These are phyloP conservation scores for Sugiyamaella pinicola DNA, from an alignment of 1,139 yeast species.

Conservation along the genomic window DNA sequence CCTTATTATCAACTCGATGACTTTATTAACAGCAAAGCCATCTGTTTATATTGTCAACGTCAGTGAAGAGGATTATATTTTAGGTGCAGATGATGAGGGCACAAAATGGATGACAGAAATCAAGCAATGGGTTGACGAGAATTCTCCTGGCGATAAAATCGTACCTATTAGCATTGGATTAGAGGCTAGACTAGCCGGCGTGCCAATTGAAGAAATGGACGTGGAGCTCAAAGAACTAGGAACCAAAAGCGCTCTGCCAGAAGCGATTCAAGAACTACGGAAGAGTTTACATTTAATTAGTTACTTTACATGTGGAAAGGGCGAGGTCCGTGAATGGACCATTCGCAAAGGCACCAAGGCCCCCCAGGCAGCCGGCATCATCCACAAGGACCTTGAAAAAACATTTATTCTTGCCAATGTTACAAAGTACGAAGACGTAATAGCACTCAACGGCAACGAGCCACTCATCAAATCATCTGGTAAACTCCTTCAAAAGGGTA, in stretches of 20 bases:
- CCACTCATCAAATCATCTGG: constrained; percentile 36
- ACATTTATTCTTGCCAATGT: constrained; percentile 81
- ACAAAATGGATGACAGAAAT: constrained; percentile 48
- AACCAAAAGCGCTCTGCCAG: constrained; percentile 78
- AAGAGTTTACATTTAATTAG: constrained; percentile 64
- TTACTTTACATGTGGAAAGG: constrained; percentile 80
- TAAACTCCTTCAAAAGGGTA: constrained; percentile 51
- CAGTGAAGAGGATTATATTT: constrained; percentile 86
- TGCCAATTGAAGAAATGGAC: constrained; percentile 75
- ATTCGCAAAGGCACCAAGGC: constrained; percentile 66
- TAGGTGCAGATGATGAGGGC: constrained; percentile 36
- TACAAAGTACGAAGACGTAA: constrained; percentile 45
- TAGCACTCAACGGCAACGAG: constrained; percentile 39
- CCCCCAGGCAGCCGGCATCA: constrained; percentile 83
- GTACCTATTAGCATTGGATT: constrained; percentile 84
- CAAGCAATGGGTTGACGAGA: constrained; percentile 83
- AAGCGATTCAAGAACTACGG: constrained; percentile 68
- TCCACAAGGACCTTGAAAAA: constrained; percentile 76
- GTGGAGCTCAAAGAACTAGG: constrained; percentile 78
- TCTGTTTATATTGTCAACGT: constrained; percentile 86
- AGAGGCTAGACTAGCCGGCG: constrained; percentile 78
- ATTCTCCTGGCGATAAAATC: constrained; percentile 84
- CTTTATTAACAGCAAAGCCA: constrained; percentile 84
- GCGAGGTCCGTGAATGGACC: constrained; percentile 84
- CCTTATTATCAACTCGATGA: constrained; percentile 85